A percentile compares a stretch with the other conserved stretches of the same genome.
Evolutionary conservation across 1,139 yeast genomes (phyloP).

Genomic region (Tardiomyces depauwii): DNA sequence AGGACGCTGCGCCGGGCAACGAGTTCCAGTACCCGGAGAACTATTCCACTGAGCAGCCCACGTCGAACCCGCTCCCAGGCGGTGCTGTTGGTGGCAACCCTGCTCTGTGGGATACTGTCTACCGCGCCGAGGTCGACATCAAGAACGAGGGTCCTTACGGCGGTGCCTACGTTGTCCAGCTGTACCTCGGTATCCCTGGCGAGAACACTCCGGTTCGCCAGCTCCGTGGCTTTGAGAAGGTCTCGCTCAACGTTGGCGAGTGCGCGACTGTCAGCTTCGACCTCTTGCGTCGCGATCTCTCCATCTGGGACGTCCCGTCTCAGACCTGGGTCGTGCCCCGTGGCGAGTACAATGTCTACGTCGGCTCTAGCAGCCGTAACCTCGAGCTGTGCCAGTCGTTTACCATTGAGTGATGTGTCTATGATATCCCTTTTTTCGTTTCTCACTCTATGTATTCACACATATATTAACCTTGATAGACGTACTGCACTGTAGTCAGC

Average conservation of each 20-base stretch:
- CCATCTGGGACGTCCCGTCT: constrained; percentile 46
- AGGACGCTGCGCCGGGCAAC: constrained; percentile 13
- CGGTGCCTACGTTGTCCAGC: constrained; percentile 46
- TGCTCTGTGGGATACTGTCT: constrained; percentile 35
- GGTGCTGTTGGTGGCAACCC: constrained; percentile 48
- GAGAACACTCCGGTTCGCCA: constrained; percentile 38
- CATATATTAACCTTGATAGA: too few relatives aligned
- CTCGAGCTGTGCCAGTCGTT: constrained; percentile 34
- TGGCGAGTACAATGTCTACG: constrained; percentile 44
- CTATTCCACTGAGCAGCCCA: constrained; percentile 31
- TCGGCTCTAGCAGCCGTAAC: constrained; percentile 44
- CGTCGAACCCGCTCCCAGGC: constrained; percentile 38
- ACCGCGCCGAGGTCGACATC: constrained; percentile 38
- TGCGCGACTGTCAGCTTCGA: constrained; percentile 33
- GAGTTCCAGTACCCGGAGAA: constrained; percentile 46
- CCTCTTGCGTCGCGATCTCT: constrained; percentile 43
- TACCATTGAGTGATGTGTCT: constrained; percentile 5
- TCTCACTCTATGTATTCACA: too few relatives aligned
- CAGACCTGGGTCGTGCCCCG: constrained; percentile 54
- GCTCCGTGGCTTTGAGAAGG: constrained; percentile 51
- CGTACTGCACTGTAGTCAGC: too few relatives aligned
- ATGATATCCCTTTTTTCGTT: too few relatives aligned
- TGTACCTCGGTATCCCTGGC: constrained; percentile 47
- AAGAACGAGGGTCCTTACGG: constrained; percentile 39
- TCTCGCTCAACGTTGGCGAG: constrained; percentile 36